Conservation (phyloP, 257 asterid genomes). For the Gardenia jasminoides region DNA sequence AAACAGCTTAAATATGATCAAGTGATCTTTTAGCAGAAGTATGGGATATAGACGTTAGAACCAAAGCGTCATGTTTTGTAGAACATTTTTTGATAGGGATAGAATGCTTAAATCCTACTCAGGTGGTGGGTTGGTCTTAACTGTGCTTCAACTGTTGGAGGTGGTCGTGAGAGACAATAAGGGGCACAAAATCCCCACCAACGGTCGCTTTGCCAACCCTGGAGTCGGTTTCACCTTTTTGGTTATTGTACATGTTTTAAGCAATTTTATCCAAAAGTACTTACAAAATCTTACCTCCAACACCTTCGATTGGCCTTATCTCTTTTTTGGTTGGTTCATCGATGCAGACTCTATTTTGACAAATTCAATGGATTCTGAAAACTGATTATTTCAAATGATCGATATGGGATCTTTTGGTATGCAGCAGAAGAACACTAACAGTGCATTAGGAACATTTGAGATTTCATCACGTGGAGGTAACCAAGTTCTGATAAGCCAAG, state of each 20-base stretch:
- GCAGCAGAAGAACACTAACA: background rate
- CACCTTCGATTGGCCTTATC: background rate
- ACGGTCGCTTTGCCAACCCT: conserved; percentile 1
- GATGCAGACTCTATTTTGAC: background rate
- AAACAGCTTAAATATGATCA: background rate
- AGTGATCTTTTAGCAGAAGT: background rate
- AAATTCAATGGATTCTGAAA: background rate
- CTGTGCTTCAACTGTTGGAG: background rate
- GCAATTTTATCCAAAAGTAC: background rate
- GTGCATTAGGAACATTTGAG: background rate
- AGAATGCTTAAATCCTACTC: background rate
- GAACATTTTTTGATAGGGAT: background rate
- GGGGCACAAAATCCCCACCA: background rate
- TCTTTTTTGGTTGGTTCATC: background rate
- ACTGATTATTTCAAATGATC: background rate
- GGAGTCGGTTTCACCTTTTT: background rate
- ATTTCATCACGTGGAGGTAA: background rate
- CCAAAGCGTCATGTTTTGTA: background rate
- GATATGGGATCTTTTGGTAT: background rate
- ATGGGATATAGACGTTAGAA: background rate
- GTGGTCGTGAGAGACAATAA: background rate
- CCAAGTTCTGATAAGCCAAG: background rate
- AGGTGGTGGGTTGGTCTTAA: background rate
- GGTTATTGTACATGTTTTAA: too few species aligned
- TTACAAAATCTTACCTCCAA: background rate